Base-by-base conservation (phyloP, 306 rosid genomes). In the Hippophae gyantsensis region DNA sequence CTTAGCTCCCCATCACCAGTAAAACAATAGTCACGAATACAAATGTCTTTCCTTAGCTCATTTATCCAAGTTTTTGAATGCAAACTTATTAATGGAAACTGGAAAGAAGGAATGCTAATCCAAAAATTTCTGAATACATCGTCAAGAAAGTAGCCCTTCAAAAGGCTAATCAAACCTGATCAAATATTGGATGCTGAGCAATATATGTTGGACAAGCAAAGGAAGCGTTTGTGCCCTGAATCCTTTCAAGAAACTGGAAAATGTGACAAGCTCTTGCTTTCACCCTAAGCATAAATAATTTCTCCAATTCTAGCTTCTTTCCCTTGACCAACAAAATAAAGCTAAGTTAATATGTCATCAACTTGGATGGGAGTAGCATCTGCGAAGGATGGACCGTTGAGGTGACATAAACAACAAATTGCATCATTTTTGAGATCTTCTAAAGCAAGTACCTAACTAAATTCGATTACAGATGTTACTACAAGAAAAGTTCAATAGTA, bases 171-270 rank as follows among this genome's bases (percentile, higher is more conserved):
- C 69, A 55, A 56, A 86, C 99, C 90, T 88, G 99, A 75, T 92
- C 99, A 80, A 92, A 92, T 77, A 92, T 74, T 9, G 90, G 88
- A 74, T 92, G 86, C 74, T 88, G 99, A 68, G 97, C 97, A 57
- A 88, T 93, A 72, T 92, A 92, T 32, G 96, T 88, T 40, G 85
- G 83, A 42, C 52, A 72, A 27, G 63, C 74, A 50, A 79, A 73
- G 56, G 88, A 76, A 66, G 70, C 18, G 63, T 51, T 72, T 66
- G 46, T 56, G n/a, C 79, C 70, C 76, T 73, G 76, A 61, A 87
- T 80, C 80, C 97, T 87, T 65, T 75, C 81, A 77, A 88, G 90
- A 62, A 92, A 92, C 83, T 88, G 88, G 97, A 82, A 71, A 92
- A 84, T 5, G 94, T 80, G 60, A 92, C 82, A 6, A 92, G 86